Conservation (phyloP, 225 moss, liverwort and hornwort genomes). For the Thuidium tamariscinum region DNA sequence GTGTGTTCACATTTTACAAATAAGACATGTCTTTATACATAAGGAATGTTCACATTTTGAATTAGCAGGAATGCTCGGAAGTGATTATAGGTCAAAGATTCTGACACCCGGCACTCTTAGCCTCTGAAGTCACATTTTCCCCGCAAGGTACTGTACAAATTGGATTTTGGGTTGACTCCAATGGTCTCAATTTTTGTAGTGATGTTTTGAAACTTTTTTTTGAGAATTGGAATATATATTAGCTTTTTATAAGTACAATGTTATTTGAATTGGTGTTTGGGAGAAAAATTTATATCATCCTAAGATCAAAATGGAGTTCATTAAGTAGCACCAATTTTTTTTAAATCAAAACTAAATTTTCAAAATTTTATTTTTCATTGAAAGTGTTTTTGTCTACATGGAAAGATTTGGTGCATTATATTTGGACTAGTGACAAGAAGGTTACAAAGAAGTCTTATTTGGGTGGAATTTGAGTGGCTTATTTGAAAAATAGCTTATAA, state of each 20-base stretch:
- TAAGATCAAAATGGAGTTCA: rapidly evolving
- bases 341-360: background rate
- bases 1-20: background rate
- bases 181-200: too few relatives aligned
- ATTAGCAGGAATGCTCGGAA: background rate
- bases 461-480: background rate
- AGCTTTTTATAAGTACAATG: too few relatives aligned
- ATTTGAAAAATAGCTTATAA: background rate
- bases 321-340: background rate
- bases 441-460: background rate
- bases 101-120: background rate
- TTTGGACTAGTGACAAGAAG: background rate
- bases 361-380: background rate
- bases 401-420: background rate
- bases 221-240: too few relatives aligned
- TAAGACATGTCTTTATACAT: too few relatives aligned
- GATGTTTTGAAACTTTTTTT: too few relatives aligned
- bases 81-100: background rate
- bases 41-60: background rate
- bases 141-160: too few relatives aligned
- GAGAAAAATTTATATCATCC: too few relatives aligned
- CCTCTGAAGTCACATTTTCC: background rate
- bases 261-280: too few relatives aligned
- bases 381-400: background rate
- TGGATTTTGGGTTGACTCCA: too few relatives aligned